Conservation (phyloP, 345 rosid species). For the Ceriops zippeliana region DNA sequence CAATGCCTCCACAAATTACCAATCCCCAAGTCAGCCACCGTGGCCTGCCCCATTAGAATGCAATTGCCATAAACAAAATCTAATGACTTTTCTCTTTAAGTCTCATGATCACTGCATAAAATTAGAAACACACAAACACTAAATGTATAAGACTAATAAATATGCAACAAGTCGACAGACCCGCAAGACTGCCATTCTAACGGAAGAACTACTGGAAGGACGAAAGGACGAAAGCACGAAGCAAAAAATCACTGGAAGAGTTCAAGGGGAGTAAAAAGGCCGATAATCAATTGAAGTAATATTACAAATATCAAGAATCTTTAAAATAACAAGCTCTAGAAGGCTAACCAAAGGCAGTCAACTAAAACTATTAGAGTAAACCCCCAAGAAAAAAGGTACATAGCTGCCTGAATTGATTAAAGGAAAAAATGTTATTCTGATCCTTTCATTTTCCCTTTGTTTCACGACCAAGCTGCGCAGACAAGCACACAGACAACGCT, state of each 20-base stretch:
- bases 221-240: neutral
- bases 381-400: too few relatives aligned
- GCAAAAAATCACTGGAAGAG: neutral
- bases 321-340: neutral
- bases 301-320: too few relatives aligned
- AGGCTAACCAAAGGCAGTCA: too few relatives aligned
- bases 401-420: too few relatives aligned
- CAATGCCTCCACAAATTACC: constrained; percentile 40
- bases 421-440: too few relatives aligned
- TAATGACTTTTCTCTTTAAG: constrained; percentile 11
- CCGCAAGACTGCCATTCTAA: neutral
- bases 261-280: too few relatives aligned
- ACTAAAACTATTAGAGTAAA: too few relatives aligned
- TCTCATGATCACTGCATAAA: neutral
- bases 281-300: too few relatives aligned
- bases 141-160: neutral
- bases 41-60: constrained; percentile 36
- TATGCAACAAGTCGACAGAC: neutral
- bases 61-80: constrained; percentile 11
- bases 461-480: neutral
- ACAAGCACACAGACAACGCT: neutral
- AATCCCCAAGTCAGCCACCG: constrained; percentile 51
- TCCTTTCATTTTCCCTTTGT: too few relatives aligned
- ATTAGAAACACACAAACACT: neutral
- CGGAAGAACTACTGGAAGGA: neutral